Evolutionary conservation across 1,139 yeast species (phyloP).

Genomic region (Suhomyces bribrorum): DNA sequence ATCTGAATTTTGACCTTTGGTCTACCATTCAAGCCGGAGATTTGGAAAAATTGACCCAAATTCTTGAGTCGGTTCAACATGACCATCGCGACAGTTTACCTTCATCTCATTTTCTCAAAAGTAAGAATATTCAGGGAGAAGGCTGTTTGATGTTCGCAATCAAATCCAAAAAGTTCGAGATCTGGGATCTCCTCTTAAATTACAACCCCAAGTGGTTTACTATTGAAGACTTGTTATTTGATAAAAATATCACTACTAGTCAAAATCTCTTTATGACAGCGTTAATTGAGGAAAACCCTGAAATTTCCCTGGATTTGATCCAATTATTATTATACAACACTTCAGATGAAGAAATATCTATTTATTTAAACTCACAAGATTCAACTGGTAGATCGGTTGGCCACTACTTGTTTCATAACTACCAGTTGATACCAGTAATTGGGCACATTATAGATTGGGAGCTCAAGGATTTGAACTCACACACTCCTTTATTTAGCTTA

Average conservation of each 20-base stretch:
- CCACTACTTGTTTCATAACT: constrained; percentile 69
- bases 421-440: constrained; percentile 50
- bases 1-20: constrained; percentile 57
- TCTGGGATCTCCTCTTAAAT: constrained; percentile 50
- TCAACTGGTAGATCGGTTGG: constrained; percentile 61
- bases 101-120: constrained; percentile 44
- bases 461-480: constrained; percentile 62
- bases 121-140: constrained; percentile 65
- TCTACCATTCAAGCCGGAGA: constrained; percentile 45
- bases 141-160: constrained; percentile 62
- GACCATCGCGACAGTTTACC: constrained; percentile 25
- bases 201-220: constrained; percentile 51
- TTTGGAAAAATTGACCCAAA: constrained; percentile 16
- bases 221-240: constrained; percentile 67
- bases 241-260: constrained; percentile 50
- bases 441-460: constrained; percentile 73
- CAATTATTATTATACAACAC: constrained; percentile 43
- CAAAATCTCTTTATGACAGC: constrained; percentile 64
- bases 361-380: constrained; percentile 56
- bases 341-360: constrained; percentile 46
- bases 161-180: constrained; percentile 38
- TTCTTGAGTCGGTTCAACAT: constrained; percentile 23
- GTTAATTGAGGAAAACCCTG: constrained; percentile 53
- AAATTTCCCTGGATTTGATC: constrained; percentile 50
- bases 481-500: constrained; percentile 77